A percentile compares a stretch with the other conserved stretches of the same genome.
Evolutionary conservation across 2,329 filamentous ascomycete species (phyloP).

Genomic region (Fusarium papillatum): DNA sequence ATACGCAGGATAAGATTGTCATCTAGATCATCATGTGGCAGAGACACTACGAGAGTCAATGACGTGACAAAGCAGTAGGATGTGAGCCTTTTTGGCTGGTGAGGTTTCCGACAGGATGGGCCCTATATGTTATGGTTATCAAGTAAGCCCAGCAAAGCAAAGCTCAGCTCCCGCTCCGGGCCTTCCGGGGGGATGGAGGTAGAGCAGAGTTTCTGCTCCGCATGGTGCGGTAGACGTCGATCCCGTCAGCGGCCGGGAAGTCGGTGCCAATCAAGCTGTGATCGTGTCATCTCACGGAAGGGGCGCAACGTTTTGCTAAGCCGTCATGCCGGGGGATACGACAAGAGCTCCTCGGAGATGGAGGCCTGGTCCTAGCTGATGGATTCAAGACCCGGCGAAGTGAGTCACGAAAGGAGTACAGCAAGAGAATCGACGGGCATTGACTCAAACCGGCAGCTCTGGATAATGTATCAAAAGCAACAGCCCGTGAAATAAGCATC

Average conservation of each 20-base stretch:
- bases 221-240: slow-evolving; percentile 11
- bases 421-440: background rate
- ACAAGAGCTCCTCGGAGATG: background rate
- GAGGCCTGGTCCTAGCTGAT: background rate
- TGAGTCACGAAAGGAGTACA: slow-evolving; percentile 6
- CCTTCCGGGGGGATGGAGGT: slow-evolving; percentile 30
- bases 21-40: background rate
- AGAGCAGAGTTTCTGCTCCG: slow-evolving; percentile 10
- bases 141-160: slow-evolving; percentile 12
- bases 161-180: slow-evolving; percentile 17
- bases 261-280: slow-evolving; percentile 14
- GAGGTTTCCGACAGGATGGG: background rate
- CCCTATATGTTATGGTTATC: slow-evolving; percentile 14
- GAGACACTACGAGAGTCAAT: slow-evolving; percentile 18
- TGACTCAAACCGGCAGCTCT: background rate
- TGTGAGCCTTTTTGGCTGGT: background rate
- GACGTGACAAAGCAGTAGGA: slow-evolving; percentile 11
- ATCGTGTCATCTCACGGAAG: background rate
- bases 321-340: background rate
- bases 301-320: background rate
- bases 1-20: slow-evolving; percentile 3
- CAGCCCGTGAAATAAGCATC: background rate
- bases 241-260: slow-evolving; percentile 6
- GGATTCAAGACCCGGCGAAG: background rate
- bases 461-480: slow-evolving; percentile 2